A percentile compares a stretch with the other conserved stretches of the same genome.
These are phyloP conservation scores for Microdochium bolleyi DNA, from an alignment of 2,329 filamentous ascomycete genomes.

Conservation along the genomic window DNA sequence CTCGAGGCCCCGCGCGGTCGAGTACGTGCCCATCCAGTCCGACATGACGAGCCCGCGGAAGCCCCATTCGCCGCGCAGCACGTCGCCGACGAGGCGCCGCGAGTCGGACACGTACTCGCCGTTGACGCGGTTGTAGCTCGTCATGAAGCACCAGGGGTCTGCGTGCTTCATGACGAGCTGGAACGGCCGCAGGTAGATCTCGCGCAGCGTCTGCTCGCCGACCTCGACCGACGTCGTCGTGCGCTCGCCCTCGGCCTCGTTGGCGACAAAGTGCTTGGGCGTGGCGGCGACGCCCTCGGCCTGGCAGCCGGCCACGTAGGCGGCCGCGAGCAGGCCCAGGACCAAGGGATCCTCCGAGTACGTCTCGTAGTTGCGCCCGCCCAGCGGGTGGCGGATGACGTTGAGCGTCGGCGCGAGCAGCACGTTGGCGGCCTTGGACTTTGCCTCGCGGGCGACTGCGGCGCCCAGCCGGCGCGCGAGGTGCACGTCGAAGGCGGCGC, in stretches of 20 bases:
- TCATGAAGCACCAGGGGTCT: slow-evolving; percentile 60
- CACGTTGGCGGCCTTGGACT: slow-evolving; percentile 11
- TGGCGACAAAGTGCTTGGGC: slow-evolving; percentile 38
- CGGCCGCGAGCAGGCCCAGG: slow-evolving; percentile 37
- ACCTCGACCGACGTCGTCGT: slow-evolving; percentile 57
- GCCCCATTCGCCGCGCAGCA: slow-evolving; percentile 53
- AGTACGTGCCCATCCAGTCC: slow-evolving; percentile 27
- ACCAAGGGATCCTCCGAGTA: slow-evolving; percentile 61
- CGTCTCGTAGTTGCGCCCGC: slow-evolving; percentile 62
- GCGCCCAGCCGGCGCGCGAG: slow-evolving; percentile 15
- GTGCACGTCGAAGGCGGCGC: slow-evolving; percentile 16
- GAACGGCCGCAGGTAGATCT: slow-evolving; percentile 68
- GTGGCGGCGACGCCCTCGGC: slow-evolving; percentile 26
- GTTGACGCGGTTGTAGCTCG: slow-evolving; percentile 57
- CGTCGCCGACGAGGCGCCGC: slow-evolving; percentile 42
- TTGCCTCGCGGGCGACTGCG: slow-evolving; percentile 15
- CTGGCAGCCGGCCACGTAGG: slow-evolving; percentile 38
- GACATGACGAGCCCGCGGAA: slow-evolving; percentile 38
- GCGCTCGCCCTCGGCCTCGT: slow-evolving; percentile 63
- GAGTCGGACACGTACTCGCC: slow-evolving; percentile 54
- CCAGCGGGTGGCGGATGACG: slow-evolving; percentile 28
- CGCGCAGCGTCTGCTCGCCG: slow-evolving; percentile 56
- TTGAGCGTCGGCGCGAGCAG: slow-evolving; percentile 8
- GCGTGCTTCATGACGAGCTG: slow-evolving; percentile 52
- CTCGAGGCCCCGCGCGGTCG: slow-evolving; percentile 24